Percentiles rank a stretch among this genome's conserved stretches.
Conservation (phyloP, 2,329 filamentous ascomycete genomes). For the Coniochaeta sp. region DNA sequence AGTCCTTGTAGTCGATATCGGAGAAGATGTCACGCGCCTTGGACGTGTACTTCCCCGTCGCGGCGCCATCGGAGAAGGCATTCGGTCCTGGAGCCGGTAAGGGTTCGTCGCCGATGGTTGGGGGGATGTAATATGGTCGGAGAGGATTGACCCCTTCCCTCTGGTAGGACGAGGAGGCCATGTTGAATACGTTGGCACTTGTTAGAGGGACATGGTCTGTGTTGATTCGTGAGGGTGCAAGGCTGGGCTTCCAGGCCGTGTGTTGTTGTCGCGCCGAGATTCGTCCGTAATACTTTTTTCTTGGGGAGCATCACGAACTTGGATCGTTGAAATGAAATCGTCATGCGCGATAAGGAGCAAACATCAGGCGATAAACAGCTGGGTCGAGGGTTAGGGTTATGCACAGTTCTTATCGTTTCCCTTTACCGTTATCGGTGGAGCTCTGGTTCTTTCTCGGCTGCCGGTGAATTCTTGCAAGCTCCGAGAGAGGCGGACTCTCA, state of each 20-base stretch:
- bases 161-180: slow-evolving; percentile 38
- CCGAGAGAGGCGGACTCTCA: background rate
- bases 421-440: background rate
- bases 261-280: slow-evolving; percentile 9
- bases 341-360: slow-evolving; percentile 11
- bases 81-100: slow-evolving; percentile 31
- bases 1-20: slow-evolving; percentile 88
- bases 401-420: no score
- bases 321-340: slow-evolving; percentile 12
- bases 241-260: no score
- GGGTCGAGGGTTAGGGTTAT: no score
- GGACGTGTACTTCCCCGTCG: slow-evolving; percentile 39
- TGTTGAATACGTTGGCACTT: slow-evolving; percentile 19
- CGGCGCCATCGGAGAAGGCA: slow-evolving; percentile 33
- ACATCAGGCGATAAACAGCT: slow-evolving; percentile 1
- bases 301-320: slow-evolving; percentile 14
- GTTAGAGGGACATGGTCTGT: background rate
- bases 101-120: slow-evolving; percentile 40
- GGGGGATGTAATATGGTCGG: slow-evolving; percentile 63
- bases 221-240: no score
- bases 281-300: background rate
- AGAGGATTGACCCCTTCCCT: slow-evolving; percentile 53
- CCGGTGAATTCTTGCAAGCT: background rate
- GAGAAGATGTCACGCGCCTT: slow-evolving; percentile 80
- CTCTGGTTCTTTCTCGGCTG: no score